Conservation (phyloP, 2,329 filamentous ascomycete genomes). For the Ceratocystis colombiana region DNA sequence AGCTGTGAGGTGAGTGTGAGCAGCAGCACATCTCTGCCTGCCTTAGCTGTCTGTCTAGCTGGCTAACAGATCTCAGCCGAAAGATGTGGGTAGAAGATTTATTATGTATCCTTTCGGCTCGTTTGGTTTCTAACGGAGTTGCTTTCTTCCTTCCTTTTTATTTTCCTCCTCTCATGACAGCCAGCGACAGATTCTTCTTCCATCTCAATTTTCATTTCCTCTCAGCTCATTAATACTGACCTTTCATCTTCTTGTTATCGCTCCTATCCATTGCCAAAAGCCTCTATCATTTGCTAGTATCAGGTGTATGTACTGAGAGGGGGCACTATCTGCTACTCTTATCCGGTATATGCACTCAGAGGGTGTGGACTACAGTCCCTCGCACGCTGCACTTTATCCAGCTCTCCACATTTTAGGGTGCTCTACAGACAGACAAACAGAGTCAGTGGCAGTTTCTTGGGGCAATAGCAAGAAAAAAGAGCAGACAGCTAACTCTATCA, state of each 20-base stretch:
- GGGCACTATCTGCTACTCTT: neutral
- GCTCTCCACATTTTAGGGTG: slow-evolving; percentile 13
- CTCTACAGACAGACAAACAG: slow-evolving; percentile 21
- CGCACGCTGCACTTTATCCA: neutral
- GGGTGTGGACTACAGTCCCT: neutral
- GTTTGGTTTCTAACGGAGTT: neutral
- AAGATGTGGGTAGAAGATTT: neutral
- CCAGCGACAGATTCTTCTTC: neutral
- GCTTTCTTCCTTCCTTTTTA: neutral
- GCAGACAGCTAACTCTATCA: neutral
- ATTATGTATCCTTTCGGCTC: slow-evolving; percentile 4
- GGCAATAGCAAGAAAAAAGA: neutral
- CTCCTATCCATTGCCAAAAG: neutral
- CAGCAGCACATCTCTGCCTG: neutral
- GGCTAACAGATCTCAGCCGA: neutral
- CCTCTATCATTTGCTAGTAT: neutral
- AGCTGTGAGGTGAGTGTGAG: neutral
- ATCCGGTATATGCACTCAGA: slow-evolving; percentile 7
- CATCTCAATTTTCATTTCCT: neutral
- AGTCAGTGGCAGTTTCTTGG: neutral
- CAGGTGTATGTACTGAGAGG: neutral
- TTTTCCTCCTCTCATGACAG: neutral
- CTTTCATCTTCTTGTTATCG: neutral
- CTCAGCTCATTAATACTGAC: neutral
- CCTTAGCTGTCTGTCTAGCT: neutral